A percentile compares a stretch with the other conserved stretches of the same genome.
Conservation (phyloP, 2,329 filamentous ascomycete genomes). For the Metarhizium guizhouense region DNA sequence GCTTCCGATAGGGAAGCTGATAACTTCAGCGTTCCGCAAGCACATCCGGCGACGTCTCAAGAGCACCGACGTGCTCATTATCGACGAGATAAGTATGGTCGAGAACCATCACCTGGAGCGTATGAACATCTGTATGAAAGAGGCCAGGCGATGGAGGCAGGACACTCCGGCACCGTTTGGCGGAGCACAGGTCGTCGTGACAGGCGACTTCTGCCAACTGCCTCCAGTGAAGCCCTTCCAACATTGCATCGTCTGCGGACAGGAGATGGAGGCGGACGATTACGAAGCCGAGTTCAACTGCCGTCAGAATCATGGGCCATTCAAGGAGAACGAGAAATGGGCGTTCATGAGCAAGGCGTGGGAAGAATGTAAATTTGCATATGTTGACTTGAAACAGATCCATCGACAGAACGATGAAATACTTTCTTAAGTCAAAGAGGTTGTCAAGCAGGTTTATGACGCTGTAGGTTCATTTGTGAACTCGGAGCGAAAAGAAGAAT, state of each 20-base stretch:
- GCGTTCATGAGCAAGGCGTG: slow-evolving; percentile 49
- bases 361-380: slow-evolving; percentile 42
- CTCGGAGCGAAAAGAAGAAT: no score
- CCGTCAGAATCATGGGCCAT: not conserved
- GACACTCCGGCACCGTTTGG: not conserved
- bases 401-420: slow-evolving; percentile 43
- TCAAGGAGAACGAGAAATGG: slow-evolving; percentile 44
- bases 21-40: not conserved
- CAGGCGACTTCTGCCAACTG: slow-evolving; percentile 48
- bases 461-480: no score
- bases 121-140: slow-evolving; percentile 23
- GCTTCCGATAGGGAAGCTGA: slow-evolving; percentile 2
- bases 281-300: not conserved
- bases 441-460: no score
- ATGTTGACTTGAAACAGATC: slow-evolving; percentile 44
- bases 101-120: slow-evolving; percentile 32
- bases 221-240: slow-evolving; percentile 49
- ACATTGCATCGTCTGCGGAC: slow-evolving; percentile 12
- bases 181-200: slow-evolving; percentile 14
- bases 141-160: not conserved
- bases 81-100: slow-evolving; percentile 63
- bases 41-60: slow-evolving; percentile 25
- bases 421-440: no score
- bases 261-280: slow-evolving; percentile 10
- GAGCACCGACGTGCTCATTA: slow-evolving; percentile 45